Percentiles rank a stretch among this genome's conserved stretches.
Conservation (phyloP, 768 basidiomycete species). For the Clitopilus hobsonii region DNA sequence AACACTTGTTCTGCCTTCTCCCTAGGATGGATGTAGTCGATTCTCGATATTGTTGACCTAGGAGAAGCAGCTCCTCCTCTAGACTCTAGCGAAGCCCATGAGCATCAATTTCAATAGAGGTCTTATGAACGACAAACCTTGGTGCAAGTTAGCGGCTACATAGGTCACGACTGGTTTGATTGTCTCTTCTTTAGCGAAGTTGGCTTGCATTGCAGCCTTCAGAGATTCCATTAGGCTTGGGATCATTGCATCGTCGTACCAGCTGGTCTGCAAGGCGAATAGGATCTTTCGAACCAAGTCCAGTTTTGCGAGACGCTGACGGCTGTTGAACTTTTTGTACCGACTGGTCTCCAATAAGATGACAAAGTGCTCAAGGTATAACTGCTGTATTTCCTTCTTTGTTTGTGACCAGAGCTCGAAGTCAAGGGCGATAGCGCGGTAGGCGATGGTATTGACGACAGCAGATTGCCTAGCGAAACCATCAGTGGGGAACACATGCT, state of each 20-base stretch:
- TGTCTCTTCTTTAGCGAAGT: conserved; percentile 67
- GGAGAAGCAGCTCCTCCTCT: conserved; percentile 38
- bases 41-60: conserved; percentile 48
- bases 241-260: conserved; percentile 57
- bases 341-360: conserved; percentile 70
- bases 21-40: conserved; percentile 43
- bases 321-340: conserved; percentile 73
- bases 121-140: too few species aligned
- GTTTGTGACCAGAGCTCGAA: conserved; percentile 87
- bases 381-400: conserved; percentile 64
- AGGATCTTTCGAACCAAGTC: conserved; percentile 69
- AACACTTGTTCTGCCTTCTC: conserved; percentile 70
- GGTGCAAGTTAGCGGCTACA: conserved; percentile 74
- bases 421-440: conserved; percentile 79
- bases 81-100: conserved; percentile 13
- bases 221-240: conserved; percentile 56
- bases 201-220: conserved; percentile 52
- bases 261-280: conserved; percentile 77
- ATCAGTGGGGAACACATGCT: conserved; percentile 2
- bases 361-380: conserved; percentile 78
- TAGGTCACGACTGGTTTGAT: conserved; percentile 88
- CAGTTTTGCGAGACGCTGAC: conserved; percentile 68
- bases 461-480: conserved; percentile 60
- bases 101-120: too few species aligned
- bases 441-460: conserved; percentile 77